phyloP scores from a whole-genome alignment of 305 asterid species.

The Fraxinus latifolia region DNA sequence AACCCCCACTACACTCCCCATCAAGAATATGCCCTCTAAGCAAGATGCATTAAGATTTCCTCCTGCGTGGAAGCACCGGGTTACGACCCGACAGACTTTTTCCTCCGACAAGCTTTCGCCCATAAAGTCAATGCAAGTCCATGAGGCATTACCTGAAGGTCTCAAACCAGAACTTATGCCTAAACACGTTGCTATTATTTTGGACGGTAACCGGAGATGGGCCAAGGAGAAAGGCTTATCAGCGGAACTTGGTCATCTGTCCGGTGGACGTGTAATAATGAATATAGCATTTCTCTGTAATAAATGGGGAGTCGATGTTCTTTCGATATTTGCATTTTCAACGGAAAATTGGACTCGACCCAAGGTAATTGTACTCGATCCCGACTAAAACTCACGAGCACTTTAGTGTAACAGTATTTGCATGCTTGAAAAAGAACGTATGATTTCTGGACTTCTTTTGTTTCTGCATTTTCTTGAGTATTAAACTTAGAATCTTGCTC shows the following conservation, averaged over 20 bases:
- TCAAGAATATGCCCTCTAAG: neutral
- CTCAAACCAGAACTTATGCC: slow-evolving; percentile 27
- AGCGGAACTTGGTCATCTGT: neutral
- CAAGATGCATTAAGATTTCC: neutral
- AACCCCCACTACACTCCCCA: neutral
- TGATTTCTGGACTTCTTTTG: neutral
- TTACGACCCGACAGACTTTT: neutral
- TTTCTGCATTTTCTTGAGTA: neutral
- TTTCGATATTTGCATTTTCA: slow-evolving; percentile 24
- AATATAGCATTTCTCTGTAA: slow-evolving; percentile 15
- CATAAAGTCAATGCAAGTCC: neutral
- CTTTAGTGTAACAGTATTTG: neutral
- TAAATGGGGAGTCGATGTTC: slow-evolving; percentile 30
- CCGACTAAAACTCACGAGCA: neutral
- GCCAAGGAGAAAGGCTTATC: slow-evolving; percentile 24
- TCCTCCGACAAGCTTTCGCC: neutral
- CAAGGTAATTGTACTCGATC: slow-evolving; percentile 11
- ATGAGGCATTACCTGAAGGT: slow-evolving; percentile 21
- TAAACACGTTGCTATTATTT: slow-evolving; percentile 25
- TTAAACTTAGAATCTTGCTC: neutral
- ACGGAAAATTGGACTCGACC: slow-evolving; percentile 31
- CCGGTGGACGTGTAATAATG: slow-evolving; percentile 10
- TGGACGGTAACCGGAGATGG: slow-evolving; percentile 32
- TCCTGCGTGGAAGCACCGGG: neutral
- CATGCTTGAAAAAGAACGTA: neutral